phyloP scores from a whole-genome alignment of 805 yeast species.

The Ogataea corticis region DNA sequence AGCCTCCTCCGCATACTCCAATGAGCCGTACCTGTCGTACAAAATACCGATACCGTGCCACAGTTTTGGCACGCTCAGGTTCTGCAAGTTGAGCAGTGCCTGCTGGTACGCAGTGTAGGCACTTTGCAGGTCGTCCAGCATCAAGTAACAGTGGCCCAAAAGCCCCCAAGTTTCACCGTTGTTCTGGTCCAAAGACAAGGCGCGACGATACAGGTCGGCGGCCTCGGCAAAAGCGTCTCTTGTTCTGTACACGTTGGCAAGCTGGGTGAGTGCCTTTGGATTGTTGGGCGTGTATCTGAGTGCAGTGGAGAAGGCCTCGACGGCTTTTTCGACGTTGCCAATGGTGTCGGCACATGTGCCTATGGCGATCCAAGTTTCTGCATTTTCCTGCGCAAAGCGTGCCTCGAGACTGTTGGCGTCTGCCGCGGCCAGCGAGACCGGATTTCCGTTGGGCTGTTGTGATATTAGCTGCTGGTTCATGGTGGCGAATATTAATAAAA shows the following conservation, averaged over 20 bases:
- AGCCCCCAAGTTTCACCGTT: conserved; percentile 98
- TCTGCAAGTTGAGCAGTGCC: conserved; percentile 85
- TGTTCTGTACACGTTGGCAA: conserved; percentile 86
- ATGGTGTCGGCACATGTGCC: conserved; percentile 88
- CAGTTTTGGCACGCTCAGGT: conserved; percentile 92
- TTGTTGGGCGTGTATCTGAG: conserved; percentile 83
- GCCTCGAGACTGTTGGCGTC: conserved; percentile 28
- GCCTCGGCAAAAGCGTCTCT: conserved; percentile 92
- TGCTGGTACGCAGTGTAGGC: conserved; percentile 97
- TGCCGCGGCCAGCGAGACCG: conserved; percentile 16
- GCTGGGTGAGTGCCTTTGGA: conserved; percentile 77
- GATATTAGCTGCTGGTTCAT: conserved; percentile 25
- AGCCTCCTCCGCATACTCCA: conserved; percentile 98
- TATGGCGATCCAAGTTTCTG: conserved; percentile 85
- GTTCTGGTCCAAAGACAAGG: conserved; percentile 76
- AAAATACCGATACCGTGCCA: conserved; percentile 99
- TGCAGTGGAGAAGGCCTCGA: conserved; percentile 84
- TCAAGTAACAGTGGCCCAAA: conserved; percentile 92
- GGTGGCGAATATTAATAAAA: not conserved
- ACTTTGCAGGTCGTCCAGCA: conserved; percentile 93
- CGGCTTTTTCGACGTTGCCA: conserved; percentile 87
- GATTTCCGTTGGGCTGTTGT: conserved; percentile 25
- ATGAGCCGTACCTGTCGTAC: conserved; percentile 92
- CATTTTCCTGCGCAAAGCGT: conserved; percentile 52
- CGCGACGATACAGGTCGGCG: conserved; percentile 89